Conservation (phyloP, 352 stramenopile genomes). For the Thraustochytrium sp. region DNA sequence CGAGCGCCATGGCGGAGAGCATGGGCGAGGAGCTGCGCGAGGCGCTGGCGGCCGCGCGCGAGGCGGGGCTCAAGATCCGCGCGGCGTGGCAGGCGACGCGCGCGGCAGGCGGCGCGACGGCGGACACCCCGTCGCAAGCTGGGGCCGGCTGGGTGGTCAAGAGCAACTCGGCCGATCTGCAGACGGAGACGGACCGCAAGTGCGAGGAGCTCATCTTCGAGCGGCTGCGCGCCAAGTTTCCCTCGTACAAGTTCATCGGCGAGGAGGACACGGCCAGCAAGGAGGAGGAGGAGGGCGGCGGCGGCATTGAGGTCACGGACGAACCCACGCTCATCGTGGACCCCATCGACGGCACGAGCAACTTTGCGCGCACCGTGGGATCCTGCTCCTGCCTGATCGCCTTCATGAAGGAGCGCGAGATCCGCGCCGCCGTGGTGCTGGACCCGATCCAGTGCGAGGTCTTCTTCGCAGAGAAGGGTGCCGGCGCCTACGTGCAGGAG, state of each 20-base stretch:
- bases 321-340: slow-evolving; percentile 31
- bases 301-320: slow-evolving; percentile 37
- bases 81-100: slow-evolving; percentile 6
- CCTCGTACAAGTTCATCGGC: slow-evolving; percentile 26
- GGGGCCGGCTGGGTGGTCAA: background rate
- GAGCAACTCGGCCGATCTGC: slow-evolving; percentile 23
- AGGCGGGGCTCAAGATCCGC: slow-evolving; percentile 10
- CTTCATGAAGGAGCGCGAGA: background rate
- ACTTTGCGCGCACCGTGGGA: slow-evolving; percentile 28
- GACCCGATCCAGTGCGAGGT: slow-evolving; percentile 28
- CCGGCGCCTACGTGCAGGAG: background rate
- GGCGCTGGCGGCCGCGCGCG: background rate
- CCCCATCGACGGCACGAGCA: slow-evolving; percentile 39
- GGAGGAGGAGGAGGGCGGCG: background rate
- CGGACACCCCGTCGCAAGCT: too few species aligned
- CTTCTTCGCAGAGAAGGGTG: background rate
- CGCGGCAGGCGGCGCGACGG: too few species aligned
- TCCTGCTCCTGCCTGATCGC: background rate
- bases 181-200: slow-evolving; percentile 43
- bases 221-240: background rate
- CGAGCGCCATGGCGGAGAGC: background rate
- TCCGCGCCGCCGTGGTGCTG: background rate
- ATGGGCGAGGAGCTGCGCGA: slow-evolving; percentile 5
- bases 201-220: slow-evolving; percentile 21
- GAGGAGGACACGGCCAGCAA: slow-evolving; percentile 13